Evolutionary conservation across 768 basidiomycete genomes (phyloP), one percentile per base, ranked within the genome.

Genomic region (Lenzites betulinus): DNA sequence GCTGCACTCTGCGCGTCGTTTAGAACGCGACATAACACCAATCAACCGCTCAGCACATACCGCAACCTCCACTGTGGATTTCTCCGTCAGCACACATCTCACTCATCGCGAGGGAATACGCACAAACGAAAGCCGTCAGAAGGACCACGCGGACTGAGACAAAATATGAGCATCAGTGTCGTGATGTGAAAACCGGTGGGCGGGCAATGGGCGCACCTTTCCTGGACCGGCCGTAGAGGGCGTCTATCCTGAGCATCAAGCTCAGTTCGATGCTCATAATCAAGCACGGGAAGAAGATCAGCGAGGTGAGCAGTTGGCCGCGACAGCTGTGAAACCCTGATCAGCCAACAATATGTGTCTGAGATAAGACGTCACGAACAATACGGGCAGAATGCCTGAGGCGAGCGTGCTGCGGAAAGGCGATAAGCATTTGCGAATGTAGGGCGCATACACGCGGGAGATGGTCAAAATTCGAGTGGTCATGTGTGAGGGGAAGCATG

Each of bases 171-270:
- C 11, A 33, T 33, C 30, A 33, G 6, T 5, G 28, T 18, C 26
- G 25, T 50, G 39, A 44, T 4, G 30, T 33, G 30, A 33, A 33
- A 4, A 33, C 6, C 4, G 30, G 30, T 5, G 30, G 30, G 30
- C 11, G 30, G n/a, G n/a, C n/a, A n/a, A n/a, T n/a, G n/a, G n/a
- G 30, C 11, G 30, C 11, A 66, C 66, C 54, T 50, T 23, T 47
- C n/a, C 48, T 43, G 22, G 51, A 62, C 12, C 44, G 39, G 25
- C 44, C 58, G 28, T 66, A 66, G n/a, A 66, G 25, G 4, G 66
- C 66, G 30, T 66, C 63, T 23, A 66, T 48, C 47, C 66, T 52
- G 11, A 66, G 58, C 54, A 64, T 62, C 38, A 66, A 54, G 58
- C 66, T 62, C 42, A 66, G 16, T 30, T 66, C 66, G 26, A 66